Evolutionary conservation across 202 grass and related monocot genomes (phyloP).

Genomic region (Digitaria exilis): DNA sequence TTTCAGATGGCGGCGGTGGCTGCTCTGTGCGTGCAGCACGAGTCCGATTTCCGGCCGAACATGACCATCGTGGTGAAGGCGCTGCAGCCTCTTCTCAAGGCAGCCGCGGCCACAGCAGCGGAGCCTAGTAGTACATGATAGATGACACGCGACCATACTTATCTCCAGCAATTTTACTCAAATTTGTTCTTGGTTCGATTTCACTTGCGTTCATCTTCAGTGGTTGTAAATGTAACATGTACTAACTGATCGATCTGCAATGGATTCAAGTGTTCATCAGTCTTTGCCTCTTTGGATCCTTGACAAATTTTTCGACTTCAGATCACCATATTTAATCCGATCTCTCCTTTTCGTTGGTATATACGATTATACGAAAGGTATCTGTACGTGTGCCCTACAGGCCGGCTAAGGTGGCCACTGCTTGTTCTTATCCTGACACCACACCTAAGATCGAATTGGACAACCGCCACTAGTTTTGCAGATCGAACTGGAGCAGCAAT

Average conservation of each 20-base stretch:
- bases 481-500: too few species aligned
- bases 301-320: background rate
- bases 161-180: background rate
- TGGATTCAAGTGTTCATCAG: background rate
- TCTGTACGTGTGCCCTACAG: background rate
- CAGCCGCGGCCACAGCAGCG: background rate
- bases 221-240: slow-evolving; percentile 29
- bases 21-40: slow-evolving; percentile 75
- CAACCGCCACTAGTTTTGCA: too few species aligned
- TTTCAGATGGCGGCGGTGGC: slow-evolving; percentile 79
- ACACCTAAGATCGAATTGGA: background rate
- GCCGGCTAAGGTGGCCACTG: background rate
- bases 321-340: background rate
- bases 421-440: slow-evolving; percentile 24
- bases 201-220: background rate
- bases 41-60: slow-evolving; percentile 76
- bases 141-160: background rate
- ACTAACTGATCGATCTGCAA: slow-evolving; percentile 17
- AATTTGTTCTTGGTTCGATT: background rate
- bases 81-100: slow-evolving; percentile 62
- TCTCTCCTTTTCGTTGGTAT: slow-evolving; percentile 2
- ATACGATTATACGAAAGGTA: background rate
- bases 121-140: background rate
- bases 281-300: background rate
- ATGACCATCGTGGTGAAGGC: slow-evolving; percentile 88